phyloP scores from a whole-genome alignment of 2,329 filamentous ascomycete species.

The Colletotrichum paranaense region DNA sequence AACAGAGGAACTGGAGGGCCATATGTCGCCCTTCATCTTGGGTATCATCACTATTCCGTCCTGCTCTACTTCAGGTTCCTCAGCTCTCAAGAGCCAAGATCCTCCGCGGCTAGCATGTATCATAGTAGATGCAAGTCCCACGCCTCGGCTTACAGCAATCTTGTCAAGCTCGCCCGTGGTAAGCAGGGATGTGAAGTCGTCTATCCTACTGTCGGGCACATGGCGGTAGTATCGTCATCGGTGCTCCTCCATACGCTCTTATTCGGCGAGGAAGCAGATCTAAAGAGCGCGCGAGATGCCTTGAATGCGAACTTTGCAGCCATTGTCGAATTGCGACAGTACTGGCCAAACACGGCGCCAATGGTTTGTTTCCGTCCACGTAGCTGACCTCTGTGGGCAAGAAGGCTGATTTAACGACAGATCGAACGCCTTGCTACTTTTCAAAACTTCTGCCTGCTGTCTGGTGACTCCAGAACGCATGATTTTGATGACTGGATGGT shows the following conservation, averaged over 20 bases:
- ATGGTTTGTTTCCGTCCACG: too few species aligned
- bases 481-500: too few species aligned
- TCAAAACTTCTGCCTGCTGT: too few species aligned
- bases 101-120: neutral
- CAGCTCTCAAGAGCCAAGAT: conserved; percentile 37
- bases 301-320: too few species aligned
- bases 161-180: conserved; percentile 36
- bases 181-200: conserved; percentile 26
- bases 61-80: conserved; percentile 52
- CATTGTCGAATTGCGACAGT: too few species aligned
- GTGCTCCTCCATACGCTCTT: conserved; percentile 38
- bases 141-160: conserved; percentile 41
- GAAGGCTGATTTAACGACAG: too few species aligned
- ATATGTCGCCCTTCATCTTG: conserved; percentile 50
- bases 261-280: too few species aligned
- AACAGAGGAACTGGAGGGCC: conserved; percentile 31
- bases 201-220: conserved; percentile 37
- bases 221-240: conserved; percentile 37
- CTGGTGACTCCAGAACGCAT: too few species aligned
- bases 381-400: too few species aligned
- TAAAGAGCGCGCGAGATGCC: too few species aligned
- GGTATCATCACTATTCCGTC: conserved; percentile 50
- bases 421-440: too few species aligned
- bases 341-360: too few species aligned
- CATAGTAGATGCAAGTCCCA: conserved; percentile 42